phyloP scores from a whole-genome alignment of 129 eudicot species.

The Chrysanthemum lavandulifolium region DNA sequence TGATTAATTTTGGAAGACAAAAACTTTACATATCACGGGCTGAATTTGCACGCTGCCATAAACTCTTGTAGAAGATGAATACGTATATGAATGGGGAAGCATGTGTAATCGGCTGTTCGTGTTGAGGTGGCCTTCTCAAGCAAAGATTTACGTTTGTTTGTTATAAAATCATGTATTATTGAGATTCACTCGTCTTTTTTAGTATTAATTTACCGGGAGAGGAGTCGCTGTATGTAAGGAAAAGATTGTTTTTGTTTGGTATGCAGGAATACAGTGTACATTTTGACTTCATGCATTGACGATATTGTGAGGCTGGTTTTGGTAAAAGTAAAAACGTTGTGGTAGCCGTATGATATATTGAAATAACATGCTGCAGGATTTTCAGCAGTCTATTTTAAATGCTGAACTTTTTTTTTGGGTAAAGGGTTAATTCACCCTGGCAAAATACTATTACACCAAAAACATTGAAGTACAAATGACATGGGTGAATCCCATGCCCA shows the following conservation, averaged over 20 bases:
- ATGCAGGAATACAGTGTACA: too few species aligned
- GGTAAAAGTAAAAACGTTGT: neutral
- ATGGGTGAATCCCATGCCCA: too few species aligned
- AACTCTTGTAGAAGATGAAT: conserved; percentile 10
- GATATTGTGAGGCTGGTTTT: too few species aligned
- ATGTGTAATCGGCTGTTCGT: conserved; percentile 23
- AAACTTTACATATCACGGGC: conserved; percentile 5
- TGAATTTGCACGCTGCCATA: conserved; percentile 7
- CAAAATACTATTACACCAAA: too few species aligned
- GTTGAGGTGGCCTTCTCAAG: conserved; percentile 10
- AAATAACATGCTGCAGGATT: neutral
- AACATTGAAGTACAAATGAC: too few species aligned
- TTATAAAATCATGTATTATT: conserved; percentile 24
- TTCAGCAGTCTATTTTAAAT: neutral
- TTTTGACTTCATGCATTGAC: too few species aligned
- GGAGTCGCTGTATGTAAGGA: too few species aligned
- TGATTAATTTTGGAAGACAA: conserved; percentile 24
- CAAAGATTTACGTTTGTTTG: conserved; percentile 25
- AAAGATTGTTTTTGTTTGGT: too few species aligned
- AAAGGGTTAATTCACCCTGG: too few species aligned
- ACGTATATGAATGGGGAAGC: conserved; percentile 16
- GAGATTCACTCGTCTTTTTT: conserved; percentile 13
- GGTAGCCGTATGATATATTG: neutral
- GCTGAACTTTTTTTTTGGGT: too few species aligned
- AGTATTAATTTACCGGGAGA: conserved; percentile 17